Conservation (phyloP, 768 basidiomycete species). For the Boletus pseudo-olivaceus region DNA sequence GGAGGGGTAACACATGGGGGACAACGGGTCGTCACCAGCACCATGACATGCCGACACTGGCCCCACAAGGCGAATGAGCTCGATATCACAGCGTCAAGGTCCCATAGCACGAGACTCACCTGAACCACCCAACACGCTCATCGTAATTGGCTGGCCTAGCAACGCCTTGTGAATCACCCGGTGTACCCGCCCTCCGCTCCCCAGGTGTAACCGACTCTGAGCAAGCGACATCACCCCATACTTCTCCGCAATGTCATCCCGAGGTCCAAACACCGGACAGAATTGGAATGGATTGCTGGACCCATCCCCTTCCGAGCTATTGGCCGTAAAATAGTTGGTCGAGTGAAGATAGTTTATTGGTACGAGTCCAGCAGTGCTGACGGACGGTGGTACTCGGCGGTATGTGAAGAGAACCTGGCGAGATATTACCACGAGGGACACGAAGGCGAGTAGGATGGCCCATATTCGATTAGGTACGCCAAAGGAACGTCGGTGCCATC, state of each 20-base stretch:
- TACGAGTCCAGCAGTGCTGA: slow-evolving; percentile 46
- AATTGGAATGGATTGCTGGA: slow-evolving; percentile 74
- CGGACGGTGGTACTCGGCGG: slow-evolving; percentile 19
- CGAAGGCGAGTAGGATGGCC: slow-evolving; percentile 54
- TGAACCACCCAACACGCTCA: slow-evolving; percentile 87
- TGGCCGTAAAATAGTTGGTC: slow-evolving; percentile 23
- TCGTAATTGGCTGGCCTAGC: slow-evolving; percentile 81
- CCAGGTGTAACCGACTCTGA: slow-evolving; percentile 71
- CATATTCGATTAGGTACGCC: slow-evolving; percentile 70
- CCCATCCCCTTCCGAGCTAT: slow-evolving; percentile 34
- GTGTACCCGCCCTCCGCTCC: slow-evolving; percentile 80
- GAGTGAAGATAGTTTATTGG: slow-evolving; percentile 84
- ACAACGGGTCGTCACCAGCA: slow-evolving; percentile 86
- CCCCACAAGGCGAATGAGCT: not conserved
- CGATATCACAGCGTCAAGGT: not conserved
- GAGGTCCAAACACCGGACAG: slow-evolving; percentile 84
- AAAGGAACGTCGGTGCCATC: slow-evolving; percentile 53
- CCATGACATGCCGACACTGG: slow-evolving; percentile 92
- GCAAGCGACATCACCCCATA: slow-evolving; percentile 75
- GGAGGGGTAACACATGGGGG: slow-evolving; percentile 86
- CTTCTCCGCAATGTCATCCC: slow-evolving; percentile 73
- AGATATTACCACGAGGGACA: slow-evolving; percentile 53
- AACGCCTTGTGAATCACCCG: slow-evolving; percentile 80
- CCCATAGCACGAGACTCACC: slow-evolving; percentile 42
- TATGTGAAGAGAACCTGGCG: slow-evolving; percentile 49